These are phyloP conservation scores for Boletus subparvulus DNA, from an alignment of 768 basidiomycete species.

Conservation along the genomic window DNA sequence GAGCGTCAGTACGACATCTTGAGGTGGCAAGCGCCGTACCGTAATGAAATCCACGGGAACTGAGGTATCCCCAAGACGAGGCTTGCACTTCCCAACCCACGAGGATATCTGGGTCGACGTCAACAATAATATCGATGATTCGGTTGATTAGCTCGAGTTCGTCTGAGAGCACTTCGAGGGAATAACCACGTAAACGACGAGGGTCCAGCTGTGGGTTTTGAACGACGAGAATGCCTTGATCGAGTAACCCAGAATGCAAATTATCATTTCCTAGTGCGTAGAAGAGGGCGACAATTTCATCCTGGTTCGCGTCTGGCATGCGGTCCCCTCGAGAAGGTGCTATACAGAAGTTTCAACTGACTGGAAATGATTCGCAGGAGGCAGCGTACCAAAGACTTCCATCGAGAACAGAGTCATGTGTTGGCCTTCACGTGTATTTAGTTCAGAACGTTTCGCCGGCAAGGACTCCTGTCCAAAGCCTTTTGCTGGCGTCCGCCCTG, in stretches of 20 bases:
- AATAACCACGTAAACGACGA: conserved; percentile 42
- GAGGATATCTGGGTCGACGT: conserved; percentile 88
- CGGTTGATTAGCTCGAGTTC: conserved; percentile 84
- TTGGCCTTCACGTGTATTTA: conserved; percentile 55
- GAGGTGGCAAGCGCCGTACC: conserved; percentile 39
- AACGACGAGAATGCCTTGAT: conserved; percentile 56
- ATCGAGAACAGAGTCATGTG: conserved; percentile 79
- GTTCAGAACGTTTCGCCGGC: conserved; percentile 41
- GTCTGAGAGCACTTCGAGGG: conserved; percentile 52
- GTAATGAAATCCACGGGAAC: conserved; percentile 56
- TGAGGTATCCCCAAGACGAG: conserved; percentile 88
- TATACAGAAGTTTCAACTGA: conserved; percentile 25
- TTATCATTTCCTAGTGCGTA: conserved; percentile 62
- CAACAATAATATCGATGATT: conserved; percentile 68
- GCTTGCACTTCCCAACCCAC: conserved; percentile 91
- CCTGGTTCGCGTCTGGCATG: conserved; percentile 60
- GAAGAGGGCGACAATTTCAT: conserved; percentile 63
- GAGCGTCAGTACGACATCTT: background rate
- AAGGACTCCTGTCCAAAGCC: conserved; percentile 66
- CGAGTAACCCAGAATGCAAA: conserved; percentile 27
- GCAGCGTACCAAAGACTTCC: conserved; percentile 76
- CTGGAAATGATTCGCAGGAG: background rate
- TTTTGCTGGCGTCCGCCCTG: conserved; percentile 75
- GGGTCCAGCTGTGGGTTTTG: conserved; percentile 39
- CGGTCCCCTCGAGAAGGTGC: conserved; percentile 59